Base-by-base conservation (phyloP, 768 basidiomycete species). In the Lyophyllum decastes region DNA sequence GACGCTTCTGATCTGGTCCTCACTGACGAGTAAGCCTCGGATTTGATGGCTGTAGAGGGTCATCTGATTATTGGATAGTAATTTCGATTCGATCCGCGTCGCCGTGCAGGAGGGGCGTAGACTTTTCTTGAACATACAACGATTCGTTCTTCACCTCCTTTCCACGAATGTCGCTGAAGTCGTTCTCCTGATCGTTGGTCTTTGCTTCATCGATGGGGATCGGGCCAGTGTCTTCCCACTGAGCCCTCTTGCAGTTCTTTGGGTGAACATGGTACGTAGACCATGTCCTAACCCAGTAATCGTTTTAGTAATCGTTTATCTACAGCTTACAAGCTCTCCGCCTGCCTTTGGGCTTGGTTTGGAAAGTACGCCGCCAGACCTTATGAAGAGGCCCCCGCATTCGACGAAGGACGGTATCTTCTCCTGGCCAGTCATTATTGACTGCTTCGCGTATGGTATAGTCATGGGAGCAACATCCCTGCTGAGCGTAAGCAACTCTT, bases 11-110 rank as follows among this genome's bases (percentile, higher is more conserved):
- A 83, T 64, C 71, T 86, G 22, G 83, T 86, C 0, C 71, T 86
- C 44, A 81, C 80, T 41, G 83, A 87, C 63, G 84, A 85, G 74
- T 75, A 58, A 51, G 70, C 64, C 9, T 11, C 14, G 10, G 26
- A 12, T 25, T 4, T 43, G 35, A 17, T 27, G 19, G 22, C 10
- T 24, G 6, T 30, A 21, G 6, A 6, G 5, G 17, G 22, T 22
- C 45, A 14, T 26, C 40, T 60, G 17, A 43, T 35, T 43, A 6
- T 38, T 26, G 43, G 14, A 24, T 27, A 76, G 75, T 65, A 84
- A 85, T 69, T 85, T 87, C 64, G 79, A 82, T 43, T 83, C 83
- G 17, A 85, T 87, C 60, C 76, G 78, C n/a, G 77, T 81, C 49
- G 84, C 84, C 2, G 77, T 85, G 61, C 70, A 76, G 55, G 82